Conservation (phyloP, 2,329 filamentous ascomycete genomes). For the Fusarium tricinctum region DNA sequence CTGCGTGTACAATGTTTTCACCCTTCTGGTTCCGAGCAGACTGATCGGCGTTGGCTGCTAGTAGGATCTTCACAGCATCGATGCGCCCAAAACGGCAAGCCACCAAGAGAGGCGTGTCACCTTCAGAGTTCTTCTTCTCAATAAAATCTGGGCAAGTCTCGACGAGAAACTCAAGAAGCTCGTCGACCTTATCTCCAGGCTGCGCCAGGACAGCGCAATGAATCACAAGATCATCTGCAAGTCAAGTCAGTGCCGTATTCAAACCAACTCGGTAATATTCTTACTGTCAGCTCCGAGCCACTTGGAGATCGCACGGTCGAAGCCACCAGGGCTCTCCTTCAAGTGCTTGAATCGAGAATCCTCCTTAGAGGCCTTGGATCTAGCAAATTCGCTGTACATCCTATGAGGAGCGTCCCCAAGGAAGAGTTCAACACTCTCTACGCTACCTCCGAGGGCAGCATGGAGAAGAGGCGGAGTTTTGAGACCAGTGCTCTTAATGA, state of each 20-base stretch:
- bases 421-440: conserved; percentile 84
- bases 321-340: conserved; percentile 69
- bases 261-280: conserved; percentile 46
- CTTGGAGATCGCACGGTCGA: conserved; percentile 72
- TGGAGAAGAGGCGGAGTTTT: conserved; percentile 71
- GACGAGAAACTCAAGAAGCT: conserved; percentile 75
- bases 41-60: conserved; percentile 78
- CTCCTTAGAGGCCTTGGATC: conserved; percentile 69
- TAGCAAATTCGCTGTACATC: conserved; percentile 76
- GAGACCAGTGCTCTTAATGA: conserved; percentile 57
- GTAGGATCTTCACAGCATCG: conserved; percentile 71
- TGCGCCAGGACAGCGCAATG: conserved; percentile 73
- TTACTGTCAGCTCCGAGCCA: conserved; percentile 74
- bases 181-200: conserved; percentile 58
- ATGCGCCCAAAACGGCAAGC: conserved; percentile 71
- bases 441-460: conserved; percentile 68
- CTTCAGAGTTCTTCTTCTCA: conserved; percentile 70
- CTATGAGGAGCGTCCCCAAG: conserved; percentile 77
- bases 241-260: conserved; percentile 40
- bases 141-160: conserved; percentile 72
- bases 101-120: conserved; percentile 76
- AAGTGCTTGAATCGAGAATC: conserved; percentile 75
- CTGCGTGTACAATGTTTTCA: conserved; percentile 77
- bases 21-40: conserved; percentile 70
- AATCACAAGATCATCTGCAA: conserved; percentile 71